A percentile compares a stretch with the other conserved stretches of the same genome.
Conservation (phyloP, 179 eudicot genomes). For the Vitellaria paradoxa region DNA sequence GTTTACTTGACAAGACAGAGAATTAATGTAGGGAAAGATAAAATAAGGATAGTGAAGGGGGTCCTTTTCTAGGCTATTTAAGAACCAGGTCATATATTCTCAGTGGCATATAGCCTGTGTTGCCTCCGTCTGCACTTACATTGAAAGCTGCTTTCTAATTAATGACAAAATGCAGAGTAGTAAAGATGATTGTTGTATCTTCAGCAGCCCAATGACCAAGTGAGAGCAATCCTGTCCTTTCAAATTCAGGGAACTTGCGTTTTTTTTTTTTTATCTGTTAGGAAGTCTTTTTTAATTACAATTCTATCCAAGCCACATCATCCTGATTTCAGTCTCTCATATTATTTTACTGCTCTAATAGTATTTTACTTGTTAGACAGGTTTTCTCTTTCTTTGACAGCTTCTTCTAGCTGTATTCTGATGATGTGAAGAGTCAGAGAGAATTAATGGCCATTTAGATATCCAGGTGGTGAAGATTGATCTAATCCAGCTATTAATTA, state of each 20-base stretch:
- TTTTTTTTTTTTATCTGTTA: not conserved
- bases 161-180: constrained; percentile 25
- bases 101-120: not conserved
- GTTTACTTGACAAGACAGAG: constrained; percentile 1
- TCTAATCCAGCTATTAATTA: constrained; percentile 25
- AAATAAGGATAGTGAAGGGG: constrained; percentile 2
- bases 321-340: too few relatives aligned
- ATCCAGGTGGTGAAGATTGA: constrained; percentile 12
- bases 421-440: constrained; percentile 24
- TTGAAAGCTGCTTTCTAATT: constrained; percentile 20
- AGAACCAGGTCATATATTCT: constrained; percentile 20
- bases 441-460: constrained; percentile 21
- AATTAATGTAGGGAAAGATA: constrained; percentile 14
- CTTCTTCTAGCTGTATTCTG: constrained; percentile 32
- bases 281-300: too few relatives aligned
- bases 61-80: constrained; percentile 13
- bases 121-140: constrained; percentile 16
- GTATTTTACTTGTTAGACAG: not conserved
- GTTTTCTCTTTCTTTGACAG: constrained; percentile 23
- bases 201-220: constrained; percentile 7
- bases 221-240: constrained; percentile 26
- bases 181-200: constrained; percentile 21
- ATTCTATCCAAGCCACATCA: too few relatives aligned
- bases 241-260: constrained; percentile 26
- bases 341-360: too few relatives aligned